These are phyloP conservation scores for Entomortierella lignicola DNA, from an alignment of 192 early-diverging fungal species.

Conservation along the genomic window DNA sequence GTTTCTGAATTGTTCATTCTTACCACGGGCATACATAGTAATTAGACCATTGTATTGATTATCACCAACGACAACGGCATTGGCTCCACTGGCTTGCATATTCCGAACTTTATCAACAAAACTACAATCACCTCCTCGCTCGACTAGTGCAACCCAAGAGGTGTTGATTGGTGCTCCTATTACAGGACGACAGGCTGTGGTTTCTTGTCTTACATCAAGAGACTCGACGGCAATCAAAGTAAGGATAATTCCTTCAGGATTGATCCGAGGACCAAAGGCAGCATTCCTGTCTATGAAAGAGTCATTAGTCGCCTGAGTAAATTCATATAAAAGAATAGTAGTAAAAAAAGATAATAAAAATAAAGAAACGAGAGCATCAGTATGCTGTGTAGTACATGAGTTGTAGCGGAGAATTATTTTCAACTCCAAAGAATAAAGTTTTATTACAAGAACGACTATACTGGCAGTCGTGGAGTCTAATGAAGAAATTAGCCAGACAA, in stretches of 20 bases:
- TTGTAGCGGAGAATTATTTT: background rate
- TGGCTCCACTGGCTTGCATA: constrained; percentile 89
- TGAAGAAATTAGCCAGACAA: constrained; percentile 35
- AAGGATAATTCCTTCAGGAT: constrained; percentile 78
- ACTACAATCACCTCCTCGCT: constrained; percentile 84
- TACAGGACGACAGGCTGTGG: constrained; percentile 66
- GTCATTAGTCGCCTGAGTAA: constrained; percentile 63
- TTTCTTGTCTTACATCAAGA: constrained; percentile 63
- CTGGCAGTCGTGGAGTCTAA: constrained; percentile 46
- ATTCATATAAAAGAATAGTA: no score
- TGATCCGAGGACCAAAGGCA: constrained; percentile 85
- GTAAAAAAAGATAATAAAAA: background rate
- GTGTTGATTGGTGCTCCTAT: constrained; percentile 47
- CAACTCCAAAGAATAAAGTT: background rate
- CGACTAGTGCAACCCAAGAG: constrained; percentile 87
- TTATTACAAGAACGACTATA: constrained; percentile 55
- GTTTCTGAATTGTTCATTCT: background rate
- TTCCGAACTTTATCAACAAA: constrained; percentile 92
- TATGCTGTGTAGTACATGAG: no score
- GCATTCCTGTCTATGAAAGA: constrained; percentile 76
- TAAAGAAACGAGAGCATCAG: background rate
- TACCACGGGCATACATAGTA: constrained; percentile 79
- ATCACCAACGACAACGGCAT: constrained; percentile 91
- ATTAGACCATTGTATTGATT: constrained; percentile 76
- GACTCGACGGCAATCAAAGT: constrained; percentile 68